These are phyloP conservation scores for Cutaneotrichosporon cutaneum DNA, from an alignment of 1,284 basidiomycete genomes.

Conservation along the genomic window DNA sequence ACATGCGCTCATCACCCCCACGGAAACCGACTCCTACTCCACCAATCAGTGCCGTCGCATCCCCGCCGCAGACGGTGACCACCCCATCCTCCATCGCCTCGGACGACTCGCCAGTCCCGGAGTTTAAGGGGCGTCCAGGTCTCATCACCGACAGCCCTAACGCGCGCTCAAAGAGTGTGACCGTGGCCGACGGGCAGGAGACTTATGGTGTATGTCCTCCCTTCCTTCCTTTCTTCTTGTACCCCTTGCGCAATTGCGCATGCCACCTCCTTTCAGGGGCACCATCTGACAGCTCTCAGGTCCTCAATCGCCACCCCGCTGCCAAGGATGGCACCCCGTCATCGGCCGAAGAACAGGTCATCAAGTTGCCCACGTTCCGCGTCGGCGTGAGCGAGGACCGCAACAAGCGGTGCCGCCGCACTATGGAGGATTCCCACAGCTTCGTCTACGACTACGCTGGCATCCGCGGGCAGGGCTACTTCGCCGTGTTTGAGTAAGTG, in stretches of 20 bases:
- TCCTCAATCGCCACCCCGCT: conserved; percentile 52
- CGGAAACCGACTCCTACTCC: not conserved
- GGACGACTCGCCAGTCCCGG: conserved; percentile 20
- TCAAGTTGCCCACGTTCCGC: conserved; percentile 59
- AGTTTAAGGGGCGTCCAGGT: conserved; percentile 27
- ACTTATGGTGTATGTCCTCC: conserved; percentile 66
- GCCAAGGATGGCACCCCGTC: not conserved
- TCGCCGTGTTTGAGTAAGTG: conserved; percentile 83
- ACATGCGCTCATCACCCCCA: not conserved
- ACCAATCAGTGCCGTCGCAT: conserved; percentile 1
- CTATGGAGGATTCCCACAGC: conserved; percentile 97
- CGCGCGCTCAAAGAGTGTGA: conserved; percentile 72
- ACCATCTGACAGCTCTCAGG: conserved; percentile 30
- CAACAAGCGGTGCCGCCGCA: conserved; percentile 78
- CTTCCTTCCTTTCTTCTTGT: not conserved
- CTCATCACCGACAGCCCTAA: conserved; percentile 56
- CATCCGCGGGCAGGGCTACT: conserved; percentile 92
- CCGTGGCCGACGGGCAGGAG: conserved; percentile 65
- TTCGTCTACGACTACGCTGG: conserved; percentile 92
- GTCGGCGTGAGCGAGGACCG: conserved; percentile 86
- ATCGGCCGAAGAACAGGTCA: conserved; percentile 2
- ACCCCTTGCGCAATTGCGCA: not conserved
- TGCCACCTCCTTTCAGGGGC: not conserved
- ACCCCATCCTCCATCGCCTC: conserved; percentile 19
- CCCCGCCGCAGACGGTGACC: conserved; percentile 11